These are phyloP conservation scores for Trametes coccinea DNA, from an alignment of 768 basidiomycete genomes.

Conservation along the genomic window DNA sequence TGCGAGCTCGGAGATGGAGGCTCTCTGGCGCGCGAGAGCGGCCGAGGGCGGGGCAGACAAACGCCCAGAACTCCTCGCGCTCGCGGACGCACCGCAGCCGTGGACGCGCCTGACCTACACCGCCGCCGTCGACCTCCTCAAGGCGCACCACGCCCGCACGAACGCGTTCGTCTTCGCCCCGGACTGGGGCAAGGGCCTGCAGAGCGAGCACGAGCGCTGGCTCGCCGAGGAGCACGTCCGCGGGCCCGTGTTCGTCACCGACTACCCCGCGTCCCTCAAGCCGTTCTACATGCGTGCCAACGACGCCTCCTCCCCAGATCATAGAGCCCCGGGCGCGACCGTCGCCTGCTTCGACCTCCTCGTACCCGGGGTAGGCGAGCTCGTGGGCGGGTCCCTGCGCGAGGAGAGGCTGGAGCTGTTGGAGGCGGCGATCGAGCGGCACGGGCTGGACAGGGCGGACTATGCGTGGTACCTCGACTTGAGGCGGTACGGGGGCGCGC, in stretches of 20 bases:
- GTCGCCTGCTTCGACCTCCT: constrained; percentile 97
- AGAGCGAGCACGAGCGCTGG: constrained; percentile 93
- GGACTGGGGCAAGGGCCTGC: constrained; percentile 68
- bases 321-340: constrained; percentile 39
- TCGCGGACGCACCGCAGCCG: constrained; percentile 26
- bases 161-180: constrained; percentile 57
- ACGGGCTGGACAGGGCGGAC: constrained; percentile 45
- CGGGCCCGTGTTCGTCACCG: constrained; percentile 88
- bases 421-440: constrained; percentile 46
- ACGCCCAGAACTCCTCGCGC: constrained; percentile 33
- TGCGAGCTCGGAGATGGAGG: constrained; percentile 33
- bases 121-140: constrained; percentile 65
- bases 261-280: constrained; percentile 82
- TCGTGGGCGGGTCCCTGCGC: constrained; percentile 89
- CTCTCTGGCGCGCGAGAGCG: constrained; percentile 41
- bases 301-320: constrained; percentile 24
- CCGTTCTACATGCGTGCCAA: constrained; percentile 96
- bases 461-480: constrained; percentile 82
- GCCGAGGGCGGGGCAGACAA: constrained; percentile 35
- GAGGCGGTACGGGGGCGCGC: constrained; percentile 80
- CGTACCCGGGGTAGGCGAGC: constrained; percentile 84
- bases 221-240: constrained; percentile 66
- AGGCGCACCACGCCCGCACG: constrained; percentile 35
- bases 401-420: constrained; percentile 69
- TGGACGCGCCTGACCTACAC: constrained; percentile 83